Evolutionary conservation across 2,329 filamentous ascomycete species (phyloP), one percentile per base, ranked within the genome.

Genomic region (Penicillium digitatum): DNA sequence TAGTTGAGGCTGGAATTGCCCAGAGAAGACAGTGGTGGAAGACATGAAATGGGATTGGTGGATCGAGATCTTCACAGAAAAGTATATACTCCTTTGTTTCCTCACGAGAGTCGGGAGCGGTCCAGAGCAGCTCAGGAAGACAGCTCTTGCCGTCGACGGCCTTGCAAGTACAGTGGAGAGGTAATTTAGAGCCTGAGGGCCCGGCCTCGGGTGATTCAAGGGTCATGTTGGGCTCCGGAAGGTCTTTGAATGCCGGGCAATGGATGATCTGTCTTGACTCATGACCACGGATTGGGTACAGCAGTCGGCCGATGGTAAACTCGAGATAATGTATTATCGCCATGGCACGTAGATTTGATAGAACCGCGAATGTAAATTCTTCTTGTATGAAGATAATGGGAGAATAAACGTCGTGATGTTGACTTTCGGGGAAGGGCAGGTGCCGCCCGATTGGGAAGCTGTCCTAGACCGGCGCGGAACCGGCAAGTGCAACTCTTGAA

Each of bases 11-110:
- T 5, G 69, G 69, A 47, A 74, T 73, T 1, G 45, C 59, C 54
- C 69, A 74, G 42, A 69, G 66, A 1, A 68, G 55, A 0, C 66
- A 69, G 27, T 72, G 70, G 7, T 65, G 59, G 11, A 71, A 49
- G 43, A 70, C 62, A 2, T 64, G 52, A 12, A 55, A 62, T 11
- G 66, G 63, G 7, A 69, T 62, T 3, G 69, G 67, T 0, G 63
- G 52, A 27, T 73, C 70, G 18, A 69, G 57, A 29, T 71, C 69
- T 46, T 73, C 68, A 16, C 64, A 63, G 10, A 70, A 37, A 24
- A 73, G 47, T 12, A 72, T 52, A 26, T 69, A 68, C 45, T 66
- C 66, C 27, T 61, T 55, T 22, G 65, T 59, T 3, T 59, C 49
- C 7, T 56, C 54, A 10, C 38, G 37, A 10, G 48, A 49, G 26